Percentiles rank a stretch among this genome's conserved stretches.
Evolutionary conservation across 495 filamentous ascomycete species (phyloP).

Genomic region (Geopyxis carbonaria): DNA sequence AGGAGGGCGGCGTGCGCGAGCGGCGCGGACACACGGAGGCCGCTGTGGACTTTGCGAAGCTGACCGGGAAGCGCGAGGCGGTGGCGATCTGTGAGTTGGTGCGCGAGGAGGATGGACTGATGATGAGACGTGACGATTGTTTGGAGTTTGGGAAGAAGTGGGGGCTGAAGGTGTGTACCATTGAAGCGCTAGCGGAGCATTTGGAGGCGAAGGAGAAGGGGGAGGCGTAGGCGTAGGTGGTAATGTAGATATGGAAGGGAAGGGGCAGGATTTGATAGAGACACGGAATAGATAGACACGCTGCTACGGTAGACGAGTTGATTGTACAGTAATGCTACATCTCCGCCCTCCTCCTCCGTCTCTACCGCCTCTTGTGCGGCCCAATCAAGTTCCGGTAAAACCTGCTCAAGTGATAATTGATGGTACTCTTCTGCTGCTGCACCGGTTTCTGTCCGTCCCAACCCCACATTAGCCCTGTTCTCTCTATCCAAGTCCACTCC

Average conservation of each 20-base stretch:
- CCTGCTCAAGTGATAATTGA: conserved; percentile 86
- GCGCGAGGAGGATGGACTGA: conserved; percentile 51
- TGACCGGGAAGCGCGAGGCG: conserved; percentile 56
- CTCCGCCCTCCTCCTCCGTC: not conserved
- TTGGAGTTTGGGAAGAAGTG: conserved; percentile 73
- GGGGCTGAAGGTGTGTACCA: conserved; percentile 86
- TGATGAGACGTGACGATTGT: conserved; percentile 88
- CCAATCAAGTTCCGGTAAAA: conserved; percentile 67
- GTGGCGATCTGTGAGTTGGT: conserved; percentile 79
- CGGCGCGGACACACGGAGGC: conserved; percentile 85
- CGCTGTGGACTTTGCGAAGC: conserved; percentile 65
- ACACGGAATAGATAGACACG: too few relatives aligned
- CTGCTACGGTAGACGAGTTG: too few relatives aligned
- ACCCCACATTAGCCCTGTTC: conserved; percentile 2
- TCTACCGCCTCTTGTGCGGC: conserved; percentile 46
- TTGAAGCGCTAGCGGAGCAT: conserved; percentile 71
- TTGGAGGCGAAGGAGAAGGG: conserved; percentile 53
- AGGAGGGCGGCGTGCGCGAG: conserved; percentile 61
- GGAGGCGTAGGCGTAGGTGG: too few relatives aligned
- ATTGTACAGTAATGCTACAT: not conserved
- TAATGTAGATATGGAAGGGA: too few relatives aligned
- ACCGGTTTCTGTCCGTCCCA: conserved; percentile 40
- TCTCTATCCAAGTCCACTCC: not conserved
- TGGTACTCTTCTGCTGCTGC: conserved; percentile 56
- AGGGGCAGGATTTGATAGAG: too few relatives aligned